Conservation (phyloP, 192 early-diverging fungal species). For the Coemansia sp. region DNA sequence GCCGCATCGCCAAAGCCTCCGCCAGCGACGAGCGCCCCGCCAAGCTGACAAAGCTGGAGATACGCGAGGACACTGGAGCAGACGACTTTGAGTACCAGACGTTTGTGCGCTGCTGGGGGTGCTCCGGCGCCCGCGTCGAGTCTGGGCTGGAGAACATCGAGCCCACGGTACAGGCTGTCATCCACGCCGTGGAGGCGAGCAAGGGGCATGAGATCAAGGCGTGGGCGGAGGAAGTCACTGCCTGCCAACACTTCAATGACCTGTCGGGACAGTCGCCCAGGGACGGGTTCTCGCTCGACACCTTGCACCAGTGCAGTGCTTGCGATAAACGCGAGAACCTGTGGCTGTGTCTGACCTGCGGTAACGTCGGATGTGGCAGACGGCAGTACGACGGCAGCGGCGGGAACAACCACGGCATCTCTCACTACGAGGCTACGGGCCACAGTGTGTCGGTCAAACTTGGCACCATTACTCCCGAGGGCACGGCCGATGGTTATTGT, state of each 20-base stretch:
- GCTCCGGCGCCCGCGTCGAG: constrained; percentile 61
- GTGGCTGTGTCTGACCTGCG: constrained; percentile 95
- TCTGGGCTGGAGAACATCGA: constrained; percentile 36
- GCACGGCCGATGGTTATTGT: constrained; percentile 76
- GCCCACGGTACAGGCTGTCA: constrained; percentile 54
- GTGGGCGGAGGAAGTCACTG: constrained; percentile 84
- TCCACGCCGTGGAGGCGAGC: constrained; percentile 77
- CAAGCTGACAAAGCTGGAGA: constrained; percentile 94
- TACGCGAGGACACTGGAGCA: constrained; percentile 68
- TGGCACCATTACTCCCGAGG: constrained; percentile 97
- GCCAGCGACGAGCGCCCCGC: constrained; percentile 30
- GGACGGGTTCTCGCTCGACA: constrained; percentile 22
- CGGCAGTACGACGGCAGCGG: constrained; percentile 89
- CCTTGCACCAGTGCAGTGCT: constrained; percentile 39
- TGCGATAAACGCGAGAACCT: constrained; percentile 93
- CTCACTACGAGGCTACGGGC: constrained; percentile 76
- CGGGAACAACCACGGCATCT: constrained; percentile 91
- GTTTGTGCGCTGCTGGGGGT: constrained; percentile 77
- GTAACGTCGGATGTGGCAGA: constrained; percentile 92
- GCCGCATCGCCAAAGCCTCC: constrained; percentile 56
- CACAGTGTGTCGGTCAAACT: constrained; percentile 89
- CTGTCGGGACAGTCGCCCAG: constrained; percentile 63
- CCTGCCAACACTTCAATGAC: constrained; percentile 77
- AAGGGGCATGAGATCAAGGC: constrained; percentile 88
- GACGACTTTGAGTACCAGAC: constrained; percentile 77